These are phyloP conservation scores for Cercophora newfieldiana DNA, from an alignment of 495 filamentous ascomycete species.

Conservation along the genomic window DNA sequence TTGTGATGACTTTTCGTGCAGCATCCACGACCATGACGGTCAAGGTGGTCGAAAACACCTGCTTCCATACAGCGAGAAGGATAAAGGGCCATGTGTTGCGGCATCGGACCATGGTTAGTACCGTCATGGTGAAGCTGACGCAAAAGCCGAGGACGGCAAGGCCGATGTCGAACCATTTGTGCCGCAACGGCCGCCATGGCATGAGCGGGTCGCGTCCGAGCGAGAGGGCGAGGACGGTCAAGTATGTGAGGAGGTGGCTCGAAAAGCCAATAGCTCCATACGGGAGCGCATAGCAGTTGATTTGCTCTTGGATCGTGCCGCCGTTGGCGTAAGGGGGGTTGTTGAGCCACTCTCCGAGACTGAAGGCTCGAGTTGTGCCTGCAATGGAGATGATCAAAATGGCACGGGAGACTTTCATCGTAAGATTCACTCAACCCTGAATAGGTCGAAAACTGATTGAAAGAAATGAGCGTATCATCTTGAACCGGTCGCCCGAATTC, in stretches of 20 bases:
- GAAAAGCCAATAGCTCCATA: constrained; percentile 41
- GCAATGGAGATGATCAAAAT: not conserved
- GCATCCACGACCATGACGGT: constrained; percentile 24
- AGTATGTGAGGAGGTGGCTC: constrained; percentile 38
- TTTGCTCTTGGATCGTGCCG: constrained; percentile 30
- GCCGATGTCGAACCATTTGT: constrained; percentile 22
- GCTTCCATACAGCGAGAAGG: constrained; percentile 35
- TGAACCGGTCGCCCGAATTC: too few relatives aligned
- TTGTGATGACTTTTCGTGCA: constrained; percentile 1
- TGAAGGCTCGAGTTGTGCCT: constrained; percentile 2
- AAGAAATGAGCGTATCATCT: too few relatives aligned
- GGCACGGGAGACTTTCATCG: not conserved
- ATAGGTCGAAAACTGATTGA: too few relatives aligned
- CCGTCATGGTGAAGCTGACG: constrained; percentile 21
- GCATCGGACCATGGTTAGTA: constrained; percentile 34
- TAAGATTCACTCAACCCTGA: too few relatives aligned
- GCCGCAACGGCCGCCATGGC: constrained; percentile 16
- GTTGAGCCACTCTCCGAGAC: constrained; percentile 12
- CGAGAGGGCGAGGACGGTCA: constrained; percentile 31
- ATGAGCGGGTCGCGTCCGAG: constrained; percentile 19
- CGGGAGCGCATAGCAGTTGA: constrained; percentile 38
- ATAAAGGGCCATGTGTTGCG: constrained; percentile 36
- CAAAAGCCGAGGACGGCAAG: constrained; percentile 22
- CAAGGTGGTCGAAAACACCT: constrained; percentile 27
- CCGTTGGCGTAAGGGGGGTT: constrained; percentile 17